Evolutionary conservation across 495 filamentous ascomycete species (phyloP), one percentile per base, ranked within the genome.

Genomic region (Penicillium robsamsonii): DNA sequence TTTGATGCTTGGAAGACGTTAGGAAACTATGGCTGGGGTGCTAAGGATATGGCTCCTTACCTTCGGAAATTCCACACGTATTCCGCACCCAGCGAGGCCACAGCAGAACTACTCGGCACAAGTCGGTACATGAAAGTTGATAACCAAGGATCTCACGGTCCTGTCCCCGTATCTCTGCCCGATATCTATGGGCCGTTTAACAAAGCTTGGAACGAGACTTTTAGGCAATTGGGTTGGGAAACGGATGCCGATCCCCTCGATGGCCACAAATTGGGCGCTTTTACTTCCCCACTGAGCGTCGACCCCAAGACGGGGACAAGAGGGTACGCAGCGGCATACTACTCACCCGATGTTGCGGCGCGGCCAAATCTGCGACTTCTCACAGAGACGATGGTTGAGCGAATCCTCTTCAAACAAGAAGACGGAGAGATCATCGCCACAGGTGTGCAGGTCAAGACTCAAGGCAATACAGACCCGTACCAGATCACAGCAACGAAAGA

Each of bases 1-100:
- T 66, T 82, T 17, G 77, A 82, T 25, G 67, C 75, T 6, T 84
- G 81, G 80, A 70, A 59, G 2, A 64, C 64, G 9, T 60, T 84
- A 27, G 81, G 81, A 1, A 84, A 83, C 51, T 46, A 67, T 3
- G 75, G 75, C 15, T 85, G 82, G 82, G 63, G 67, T 17, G 79
- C 66, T 38, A 69, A 79, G 45, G 62, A 66, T 2, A 58, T 86
- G 56, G 61, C 62, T 6, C 80, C 80, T 6, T 84, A 83, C 56
- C 55, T 66, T 18, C 51, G 57, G 5, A 70, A 70, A 25, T 66
- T 59, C 35, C 60, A 67, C 18, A 62, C 59, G 0, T 65, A 58
- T 29, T 51, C 53, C 6, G 13, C 64, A 10, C 58, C 66, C 3
- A 57, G 50, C 33, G 41, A 59, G 9, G 52, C 46, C 2, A 61